Conservation (phyloP, 768 basidiomycete species). For the Antrodiella citrinella region DNA sequence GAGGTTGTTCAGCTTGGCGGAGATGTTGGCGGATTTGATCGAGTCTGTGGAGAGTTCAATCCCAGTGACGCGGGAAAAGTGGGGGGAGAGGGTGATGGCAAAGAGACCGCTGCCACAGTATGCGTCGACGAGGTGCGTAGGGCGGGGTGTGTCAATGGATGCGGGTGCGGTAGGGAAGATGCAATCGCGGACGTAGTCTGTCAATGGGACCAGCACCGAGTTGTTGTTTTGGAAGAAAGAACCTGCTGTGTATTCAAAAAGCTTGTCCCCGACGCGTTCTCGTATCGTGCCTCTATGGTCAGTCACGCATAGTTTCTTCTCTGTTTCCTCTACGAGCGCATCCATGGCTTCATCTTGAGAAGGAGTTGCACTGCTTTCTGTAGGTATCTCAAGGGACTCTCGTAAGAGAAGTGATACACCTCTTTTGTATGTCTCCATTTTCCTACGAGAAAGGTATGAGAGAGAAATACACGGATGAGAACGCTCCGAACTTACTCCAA, state of each 20-base stretch:
- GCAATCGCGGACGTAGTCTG: conserved; percentile 72
- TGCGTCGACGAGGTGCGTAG: conserved; percentile 89
- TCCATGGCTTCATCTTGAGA: conserved; percentile 4
- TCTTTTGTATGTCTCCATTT: conserved; percentile 71
- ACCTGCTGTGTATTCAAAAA: conserved; percentile 81
- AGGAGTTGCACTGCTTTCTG: conserved; percentile 16
- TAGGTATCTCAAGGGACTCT: conserved; percentile 53
- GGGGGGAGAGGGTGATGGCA: conserved; percentile 69
- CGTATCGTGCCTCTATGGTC: conserved; percentile 75
- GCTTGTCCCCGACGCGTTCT: conserved; percentile 71
- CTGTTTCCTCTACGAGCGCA: conserved; percentile 23
- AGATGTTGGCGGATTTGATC: conserved; percentile 59
- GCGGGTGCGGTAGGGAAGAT: conserved; percentile 37
- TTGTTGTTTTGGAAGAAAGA: conserved; percentile 99
- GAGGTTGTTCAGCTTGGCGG: conserved; percentile 58
- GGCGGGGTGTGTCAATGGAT: conserved; percentile 15
- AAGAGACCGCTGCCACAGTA: conserved; percentile 91
- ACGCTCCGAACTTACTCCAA: conserved; percentile 41
- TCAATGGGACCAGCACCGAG: conserved; percentile 76
- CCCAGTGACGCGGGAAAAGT: conserved; percentile 73
- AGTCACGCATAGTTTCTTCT: conserved; percentile 72
- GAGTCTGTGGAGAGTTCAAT: conserved; percentile 78
- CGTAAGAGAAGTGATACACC: conserved; percentile 89
- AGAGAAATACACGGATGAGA: neutral
- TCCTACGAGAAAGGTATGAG: conserved; percentile 35